Base-by-base conservation (phyloP, 495 filamentous ascomycete species). In the Penicillium paradoxum region DNA sequence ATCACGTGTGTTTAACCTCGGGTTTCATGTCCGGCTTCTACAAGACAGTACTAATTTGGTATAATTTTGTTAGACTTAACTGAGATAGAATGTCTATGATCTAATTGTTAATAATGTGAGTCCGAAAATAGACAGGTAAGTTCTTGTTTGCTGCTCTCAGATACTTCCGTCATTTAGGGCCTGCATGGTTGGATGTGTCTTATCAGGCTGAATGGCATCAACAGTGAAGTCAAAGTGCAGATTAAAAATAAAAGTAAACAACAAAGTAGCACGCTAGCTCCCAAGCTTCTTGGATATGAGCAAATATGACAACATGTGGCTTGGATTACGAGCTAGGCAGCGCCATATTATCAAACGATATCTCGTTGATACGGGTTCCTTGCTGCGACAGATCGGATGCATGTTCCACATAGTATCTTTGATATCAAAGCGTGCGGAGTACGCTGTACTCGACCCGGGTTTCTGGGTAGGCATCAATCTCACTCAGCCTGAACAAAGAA, bases 1-100 rank as follows among this genome's bases (percentile, higher is more conserved):
- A 66, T 68, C 65, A 68, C 65, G 65, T 68, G 62, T 56, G 49
- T 59, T 51, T 62, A 48, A 32, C 38, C 25, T 36, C 40, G 40
- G 27, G 42, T 29, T 18, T 30, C 3, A 36, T 36, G 14, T 6
- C n/a, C n/a, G n/a, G n/a, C n/a, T 24, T 9, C 19, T 41, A 14
- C 13, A 24, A 25, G 22, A 30, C 18, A 13, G 6, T 29, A 3
- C 24, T 27, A 27, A 3, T 27, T 27, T 27, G n/a, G n/a, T n/a
- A n/a, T n/a, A n/a, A n/a, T n/a, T n/a, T n/a, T n/a, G n/a, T n/a
- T n/a, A n/a, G n/a, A n/a, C n/a, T n/a, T n/a, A n/a, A n/a, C n/a
- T n/a, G n/a, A n/a, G n/a, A n/a, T n/a, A n/a, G n/a, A n/a, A n/a
- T n/a, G n/a, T n/a, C n/a, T n/a, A n/a, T n/a, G n/a, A n/a, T n/a